Evolutionary conservation across 192 early-diverging fungal genomes (phyloP), one percentile per base, ranked within the genome.

Genomic region (Podila epigama): DNA sequence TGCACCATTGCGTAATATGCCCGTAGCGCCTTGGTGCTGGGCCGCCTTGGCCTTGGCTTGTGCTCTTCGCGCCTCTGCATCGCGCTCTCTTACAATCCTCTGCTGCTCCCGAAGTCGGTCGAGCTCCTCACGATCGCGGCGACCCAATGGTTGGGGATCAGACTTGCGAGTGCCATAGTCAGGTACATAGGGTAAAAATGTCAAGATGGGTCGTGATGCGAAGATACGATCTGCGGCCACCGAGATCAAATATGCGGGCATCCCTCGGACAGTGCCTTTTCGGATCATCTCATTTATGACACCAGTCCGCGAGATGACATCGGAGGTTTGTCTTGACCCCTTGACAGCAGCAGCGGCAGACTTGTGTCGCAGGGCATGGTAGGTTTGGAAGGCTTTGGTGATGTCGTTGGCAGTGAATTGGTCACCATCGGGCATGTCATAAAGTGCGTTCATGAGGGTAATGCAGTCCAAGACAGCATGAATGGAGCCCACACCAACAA

Each of bases 291-390:
- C 51, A 34, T 51, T 54, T 0, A 63, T 32, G 9, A 29, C 10
- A 11, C 60, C 60, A 12, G 40, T 15, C 18, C 39, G 11, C 1
- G 39, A 60, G 7, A 40, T 16, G 28, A 42, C 11, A 27, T 20
- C 13, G 5, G 37, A 60, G 0, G 39, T 60, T 15, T 39, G 34
- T 15, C 27, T 22, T 13, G 53, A 63, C 0, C 52, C 61, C 44
- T 59, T 63, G 56, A 71, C 69, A n/a, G 69, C 69, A 3, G 69
- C 60, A 0, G 35, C 44, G 12, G 69, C 69, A 18, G 36, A 27
- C 10, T 64, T 54, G 61, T n/a, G 11, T 10, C 69, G 69, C 16
- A 50, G 53, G 4, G 69, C 60, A 22, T 63, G 63, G 37, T 71
- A 71, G 13, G 28, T 25, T 18, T 64, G 69, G 27, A 71, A 71